A percentile compares a stretch with the other conserved stretches of the same genome.
Evolutionary conservation across 192 early-diverging fungal genomes (phyloP).

Genomic region (Coemansia sp.): DNA sequence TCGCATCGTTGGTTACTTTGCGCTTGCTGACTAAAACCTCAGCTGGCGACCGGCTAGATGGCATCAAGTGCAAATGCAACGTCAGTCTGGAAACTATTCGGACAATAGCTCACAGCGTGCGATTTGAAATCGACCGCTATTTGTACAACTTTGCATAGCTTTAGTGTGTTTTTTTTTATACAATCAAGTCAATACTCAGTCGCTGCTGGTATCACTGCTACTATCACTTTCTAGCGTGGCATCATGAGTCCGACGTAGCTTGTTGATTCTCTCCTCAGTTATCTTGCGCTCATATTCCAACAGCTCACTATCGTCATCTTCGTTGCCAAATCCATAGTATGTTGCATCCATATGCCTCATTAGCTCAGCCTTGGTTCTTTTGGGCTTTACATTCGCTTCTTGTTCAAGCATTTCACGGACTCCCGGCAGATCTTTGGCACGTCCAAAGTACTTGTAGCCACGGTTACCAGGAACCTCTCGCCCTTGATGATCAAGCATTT

Average conservation of each 20-base stretch:
- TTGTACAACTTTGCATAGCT: conserved; percentile 61
- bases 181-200: not conserved
- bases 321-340: conserved; percentile 94
- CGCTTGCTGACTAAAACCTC: conserved; percentile 72
- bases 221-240: conserved; percentile 12
- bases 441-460: conserved; percentile 98
- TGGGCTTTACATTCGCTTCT: conserved; percentile 42
- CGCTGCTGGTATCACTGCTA: conserved; percentile 11
- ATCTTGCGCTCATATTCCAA: conserved; percentile 73
- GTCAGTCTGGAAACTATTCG: conserved; percentile 78
- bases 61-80: conserved; percentile 85
- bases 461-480: conserved; percentile 82
- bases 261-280: conserved; percentile 48
- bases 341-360: conserved; percentile 81
- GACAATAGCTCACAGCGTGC: conserved; percentile 67
- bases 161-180: not conserved
- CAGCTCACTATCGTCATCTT: conserved; percentile 79
- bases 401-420: conserved; percentile 89
- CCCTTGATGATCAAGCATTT: conserved; percentile 82
- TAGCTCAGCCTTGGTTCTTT: conserved; percentile 65
- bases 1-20: conserved; percentile 79
- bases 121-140: conserved; percentile 85
- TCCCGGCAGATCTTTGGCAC: conserved; percentile 89
- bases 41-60: conserved; percentile 72
- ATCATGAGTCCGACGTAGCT: conserved; percentile 31